phyloP scores from a whole-genome alignment of 139 green algal species.

The Microglena sp. region DNA sequence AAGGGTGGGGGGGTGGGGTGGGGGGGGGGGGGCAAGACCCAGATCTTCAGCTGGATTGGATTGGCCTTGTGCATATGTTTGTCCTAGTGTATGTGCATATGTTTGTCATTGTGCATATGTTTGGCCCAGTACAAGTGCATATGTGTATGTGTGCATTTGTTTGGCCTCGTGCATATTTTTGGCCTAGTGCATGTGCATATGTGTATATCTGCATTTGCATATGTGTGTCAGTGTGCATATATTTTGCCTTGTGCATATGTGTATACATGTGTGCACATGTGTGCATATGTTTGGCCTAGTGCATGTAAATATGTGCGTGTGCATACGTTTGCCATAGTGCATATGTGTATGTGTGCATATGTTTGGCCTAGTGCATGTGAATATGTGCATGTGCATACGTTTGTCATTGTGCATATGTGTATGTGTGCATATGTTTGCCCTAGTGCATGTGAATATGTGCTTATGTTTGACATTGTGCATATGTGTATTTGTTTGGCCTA shows the following conservation, averaged over 20 bases:
- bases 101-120: conserved; percentile 1
- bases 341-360: conserved; percentile 3
- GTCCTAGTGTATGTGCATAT: not conserved
- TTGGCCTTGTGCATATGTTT: not conserved
- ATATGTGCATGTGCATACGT: not conserved
- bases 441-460: not conserved
- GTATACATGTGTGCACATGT: not conserved
- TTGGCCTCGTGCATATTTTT: not conserved
- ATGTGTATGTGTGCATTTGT: not conserved
- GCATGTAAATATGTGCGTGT: not conserved
- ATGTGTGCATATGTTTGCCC: not conserved
- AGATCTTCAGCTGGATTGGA: not conserved
- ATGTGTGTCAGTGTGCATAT: conserved; percentile 5
- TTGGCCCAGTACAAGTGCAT: not conserved
- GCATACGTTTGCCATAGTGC: not conserved
- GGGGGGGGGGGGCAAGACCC: not conserved
- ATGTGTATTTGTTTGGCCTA: not conserved
- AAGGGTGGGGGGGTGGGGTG: not conserved
- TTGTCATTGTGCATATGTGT: not conserved
- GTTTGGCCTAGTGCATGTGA: not conserved
- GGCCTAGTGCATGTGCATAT: not conserved
- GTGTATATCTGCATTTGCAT: not conserved
- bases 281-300: not conserved
- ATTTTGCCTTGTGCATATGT: not conserved
- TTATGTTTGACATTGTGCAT: not conserved